Percentiles rank a stretch among this genome's conserved stretches.
These are phyloP conservation scores for Fistulifera pelliculosa DNA, from an alignment of 108 stramenopile species.

Conservation along the genomic window DNA sequence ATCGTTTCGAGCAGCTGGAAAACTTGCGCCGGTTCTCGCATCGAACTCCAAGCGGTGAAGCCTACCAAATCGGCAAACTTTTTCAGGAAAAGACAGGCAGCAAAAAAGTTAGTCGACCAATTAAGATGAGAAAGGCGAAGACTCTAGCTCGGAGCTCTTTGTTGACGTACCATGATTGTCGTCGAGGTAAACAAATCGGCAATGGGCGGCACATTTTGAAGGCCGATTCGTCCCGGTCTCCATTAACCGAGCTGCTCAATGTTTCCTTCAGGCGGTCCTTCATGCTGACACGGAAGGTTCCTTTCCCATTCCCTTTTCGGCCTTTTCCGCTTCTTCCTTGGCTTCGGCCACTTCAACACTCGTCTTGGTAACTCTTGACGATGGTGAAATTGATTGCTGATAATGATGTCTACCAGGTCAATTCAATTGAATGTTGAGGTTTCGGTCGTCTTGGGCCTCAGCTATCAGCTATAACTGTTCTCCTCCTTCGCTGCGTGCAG, in stretches of 20 bases:
- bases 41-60: slow-evolving; percentile 22
- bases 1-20: slow-evolving; percentile 21
- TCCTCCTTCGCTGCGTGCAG: too few relatives aligned
- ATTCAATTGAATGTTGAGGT: too few relatives aligned
- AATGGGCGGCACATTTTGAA: slow-evolving; percentile 6
- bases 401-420: too few relatives aligned
- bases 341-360: slow-evolving; percentile 1
- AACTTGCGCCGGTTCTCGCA: slow-evolving; percentile 21
- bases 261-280: background rate
- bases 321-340: slow-evolving; percentile 1
- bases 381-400: too few relatives aligned
- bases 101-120: background rate
- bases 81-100: slow-evolving; percentile 7
- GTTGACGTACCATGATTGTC: background rate
- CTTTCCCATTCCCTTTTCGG: background rate
- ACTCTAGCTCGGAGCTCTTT: background rate
- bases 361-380: too few relatives aligned
- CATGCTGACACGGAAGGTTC: background rate
- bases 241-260: background rate
- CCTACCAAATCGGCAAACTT: slow-evolving; percentile 13
- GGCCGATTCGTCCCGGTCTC: background rate
- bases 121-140: background rate
- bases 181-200: slow-evolving; percentile 15
- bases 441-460: too few relatives aligned
- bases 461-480: too few relatives aligned